A percentile compares a stretch with the other conserved stretches of the same genome.
Conservation (phyloP, 306 rosid genomes). For the Benincasa hispida region DNA sequence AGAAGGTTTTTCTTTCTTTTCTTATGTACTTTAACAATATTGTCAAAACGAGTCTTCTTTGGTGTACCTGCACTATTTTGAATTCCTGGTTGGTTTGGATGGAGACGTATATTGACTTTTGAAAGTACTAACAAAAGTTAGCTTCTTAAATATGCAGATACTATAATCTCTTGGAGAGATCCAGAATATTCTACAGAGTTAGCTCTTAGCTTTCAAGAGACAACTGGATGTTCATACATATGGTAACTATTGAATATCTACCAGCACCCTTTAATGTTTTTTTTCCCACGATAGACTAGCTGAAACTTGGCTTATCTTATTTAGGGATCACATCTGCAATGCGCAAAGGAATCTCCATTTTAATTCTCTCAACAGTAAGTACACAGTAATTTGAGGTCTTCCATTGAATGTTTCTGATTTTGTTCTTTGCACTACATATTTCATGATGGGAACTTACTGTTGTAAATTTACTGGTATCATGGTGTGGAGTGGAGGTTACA, state of each 20-base stretch:
- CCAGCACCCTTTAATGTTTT: background rate
- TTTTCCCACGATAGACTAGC: constrained; percentile 13
- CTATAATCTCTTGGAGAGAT: constrained; percentile 97
- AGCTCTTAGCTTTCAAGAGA: constrained; percentile 97
- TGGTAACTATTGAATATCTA: constrained; percentile 38
- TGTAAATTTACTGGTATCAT: background rate
- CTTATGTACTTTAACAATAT: background rate
- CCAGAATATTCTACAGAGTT: constrained; percentile 80
- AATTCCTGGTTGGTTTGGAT: background rate
- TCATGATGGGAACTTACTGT: background rate
- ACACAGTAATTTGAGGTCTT: background rate
- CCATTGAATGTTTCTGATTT: background rate
- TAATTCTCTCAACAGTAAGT: constrained; percentile 75
- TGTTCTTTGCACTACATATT: background rate
- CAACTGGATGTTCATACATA: constrained; percentile 76
- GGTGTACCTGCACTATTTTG: background rate
- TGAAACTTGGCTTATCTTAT: constrained; percentile 12
- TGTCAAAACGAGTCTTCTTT: background rate
- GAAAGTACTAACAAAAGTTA: background rate
- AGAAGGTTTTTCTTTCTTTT: constrained; percentile 53
- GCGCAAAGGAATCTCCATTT: constrained; percentile 85
- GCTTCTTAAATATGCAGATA: constrained; percentile 27
- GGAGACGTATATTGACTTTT: background rate
- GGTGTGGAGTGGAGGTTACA: background rate
- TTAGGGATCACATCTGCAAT: constrained; percentile 80